Evolutionary conservation across 2,329 filamentous ascomycete genomes (phyloP).

Genomic region (Hortaea werneckii): DNA sequence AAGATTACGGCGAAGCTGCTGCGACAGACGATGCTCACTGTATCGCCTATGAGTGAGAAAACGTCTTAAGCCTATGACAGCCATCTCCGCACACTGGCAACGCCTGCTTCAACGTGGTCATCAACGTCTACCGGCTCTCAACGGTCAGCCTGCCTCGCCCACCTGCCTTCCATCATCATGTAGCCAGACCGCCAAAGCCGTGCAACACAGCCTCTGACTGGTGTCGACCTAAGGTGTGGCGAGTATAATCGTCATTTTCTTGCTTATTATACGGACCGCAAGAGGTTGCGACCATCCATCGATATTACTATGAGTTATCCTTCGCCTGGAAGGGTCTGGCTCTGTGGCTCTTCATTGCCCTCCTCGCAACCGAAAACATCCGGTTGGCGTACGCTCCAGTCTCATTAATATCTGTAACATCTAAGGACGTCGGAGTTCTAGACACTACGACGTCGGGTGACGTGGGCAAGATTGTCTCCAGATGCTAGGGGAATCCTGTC

Average conservation of each 20-base stretch:
- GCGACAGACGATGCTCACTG: neutral
- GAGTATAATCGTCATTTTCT: conserved; percentile 48
- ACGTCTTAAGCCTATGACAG: conserved; percentile 62
- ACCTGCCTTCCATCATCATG: too few relatives aligned
- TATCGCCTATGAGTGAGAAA: conserved; percentile 59
- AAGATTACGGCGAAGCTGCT: too few relatives aligned
- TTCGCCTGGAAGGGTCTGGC: neutral
- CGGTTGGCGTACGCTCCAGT: neutral
- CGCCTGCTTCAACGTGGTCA: conserved; percentile 54
- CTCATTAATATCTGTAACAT: neutral
- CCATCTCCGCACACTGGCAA: conserved; percentile 71
- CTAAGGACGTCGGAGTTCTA: neutral
- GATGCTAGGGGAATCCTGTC: too few relatives aligned
- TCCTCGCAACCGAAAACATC: neutral
- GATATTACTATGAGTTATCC: neutral
- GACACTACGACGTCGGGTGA: neutral
- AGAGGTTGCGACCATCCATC: neutral
- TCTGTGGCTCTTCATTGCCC: too few relatives aligned
- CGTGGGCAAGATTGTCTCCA: too few relatives aligned
- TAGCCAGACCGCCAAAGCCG: too few relatives aligned
- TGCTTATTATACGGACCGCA: conserved; percentile 65
- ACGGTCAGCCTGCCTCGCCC: conserved; percentile 62
- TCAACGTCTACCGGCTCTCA: conserved; percentile 66
- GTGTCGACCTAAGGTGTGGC: conserved; percentile 69
- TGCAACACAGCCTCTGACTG: too few relatives aligned